phyloP scores from a whole-genome alignment of 768 basidiomycete genomes.

The Crepidotus variabilis region DNA sequence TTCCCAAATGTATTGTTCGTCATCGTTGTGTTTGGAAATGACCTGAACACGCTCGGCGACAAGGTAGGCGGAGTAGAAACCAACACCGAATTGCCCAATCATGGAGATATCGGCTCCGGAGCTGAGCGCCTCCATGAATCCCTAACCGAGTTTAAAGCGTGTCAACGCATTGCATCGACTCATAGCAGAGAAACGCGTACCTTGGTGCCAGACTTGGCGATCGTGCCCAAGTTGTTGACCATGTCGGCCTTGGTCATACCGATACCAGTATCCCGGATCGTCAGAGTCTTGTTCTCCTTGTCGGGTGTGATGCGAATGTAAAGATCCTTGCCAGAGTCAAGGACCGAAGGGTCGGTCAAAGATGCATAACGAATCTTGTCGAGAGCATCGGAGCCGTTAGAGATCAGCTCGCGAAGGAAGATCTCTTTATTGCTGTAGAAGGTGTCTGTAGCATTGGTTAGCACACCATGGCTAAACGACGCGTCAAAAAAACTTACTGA shows the following conservation, averaged over 20 bases:
- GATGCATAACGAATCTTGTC: conserved; percentile 99
- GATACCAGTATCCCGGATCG: conserved; percentile 93
- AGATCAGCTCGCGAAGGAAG: conserved; percentile 98
- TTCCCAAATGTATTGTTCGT: conserved; percentile 99
- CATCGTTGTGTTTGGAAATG: conserved; percentile 99
- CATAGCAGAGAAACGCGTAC: conserved; percentile 31
- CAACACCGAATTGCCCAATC: conserved; percentile 99
- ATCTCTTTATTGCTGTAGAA: conserved; percentile 99
- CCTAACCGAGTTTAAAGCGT: conserved; percentile 43
- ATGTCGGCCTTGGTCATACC: conserved; percentile 99
- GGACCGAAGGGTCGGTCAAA: conserved; percentile 85
- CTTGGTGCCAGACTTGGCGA: conserved; percentile 94
- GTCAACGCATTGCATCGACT: conserved; percentile 1
- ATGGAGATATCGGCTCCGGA: conserved; percentile 90
- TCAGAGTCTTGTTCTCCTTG: conserved; percentile 91
- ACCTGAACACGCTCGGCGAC: conserved; percentile 98
- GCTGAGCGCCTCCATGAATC: conserved; percentile 98
- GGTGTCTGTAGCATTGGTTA: conserved; percentile 59
- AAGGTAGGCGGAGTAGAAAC: conserved; percentile 99
- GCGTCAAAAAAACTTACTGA: conserved; percentile 58
- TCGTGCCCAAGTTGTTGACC: conserved; percentile 98
- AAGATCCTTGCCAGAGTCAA: conserved; percentile 90
- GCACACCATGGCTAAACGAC: conserved; percentile 3
- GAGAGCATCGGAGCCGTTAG: conserved; percentile 95
- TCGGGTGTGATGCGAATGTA: conserved; percentile 93